Evolutionary conservation across 805 yeast species (phyloP).

Genomic region (Blastobotrys americana): DNA sequence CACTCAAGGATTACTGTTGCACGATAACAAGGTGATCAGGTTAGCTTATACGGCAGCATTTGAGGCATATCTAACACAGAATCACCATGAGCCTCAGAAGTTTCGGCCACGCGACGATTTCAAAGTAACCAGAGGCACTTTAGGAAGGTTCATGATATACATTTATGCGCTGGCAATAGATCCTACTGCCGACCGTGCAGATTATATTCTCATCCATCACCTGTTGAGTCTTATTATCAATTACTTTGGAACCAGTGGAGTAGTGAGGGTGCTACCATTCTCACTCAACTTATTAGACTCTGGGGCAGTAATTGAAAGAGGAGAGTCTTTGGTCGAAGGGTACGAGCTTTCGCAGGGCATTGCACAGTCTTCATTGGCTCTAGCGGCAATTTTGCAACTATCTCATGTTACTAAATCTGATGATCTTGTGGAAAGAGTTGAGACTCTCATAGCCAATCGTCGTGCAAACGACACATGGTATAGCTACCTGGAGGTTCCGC

Average conservation of each 20-base stretch:
- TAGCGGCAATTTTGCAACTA: constrained; percentile 3
- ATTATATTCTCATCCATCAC: constrained; percentile 10
- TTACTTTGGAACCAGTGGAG: constrained; percentile 11
- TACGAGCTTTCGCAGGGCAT: constrained; percentile 9
- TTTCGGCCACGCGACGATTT: constrained; percentile 3
- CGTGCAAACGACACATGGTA: constrained; percentile 9
- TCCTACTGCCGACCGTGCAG: constrained; percentile 2
- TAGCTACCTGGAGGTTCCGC: constrained; percentile 4
- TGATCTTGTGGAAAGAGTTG: not conserved
- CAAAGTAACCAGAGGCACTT: constrained; percentile 7
- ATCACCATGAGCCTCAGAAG: constrained; percentile 7
- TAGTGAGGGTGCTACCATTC: constrained; percentile 13
- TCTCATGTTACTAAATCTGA: not conserved
- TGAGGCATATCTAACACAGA: constrained; percentile 17
- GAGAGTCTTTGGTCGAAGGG: not conserved
- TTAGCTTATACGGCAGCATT: constrained; percentile 22
- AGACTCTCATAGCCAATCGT: constrained; percentile 4
- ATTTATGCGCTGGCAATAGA: constrained; percentile 6
- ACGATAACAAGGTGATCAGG: constrained; percentile 19
- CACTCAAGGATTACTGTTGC: constrained; percentile 25
- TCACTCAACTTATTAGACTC: constrained; percentile 12
- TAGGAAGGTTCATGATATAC: constrained; percentile 11
- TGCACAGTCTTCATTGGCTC: constrained; percentile 7
- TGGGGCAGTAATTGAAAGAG: constrained; percentile 4
- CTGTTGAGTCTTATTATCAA: constrained; percentile 7